Evolutionary conservation across 768 basidiomycete species (phyloP), one percentile per base, ranked within the genome.

Genomic region (Baorangia bicolor): DNA sequence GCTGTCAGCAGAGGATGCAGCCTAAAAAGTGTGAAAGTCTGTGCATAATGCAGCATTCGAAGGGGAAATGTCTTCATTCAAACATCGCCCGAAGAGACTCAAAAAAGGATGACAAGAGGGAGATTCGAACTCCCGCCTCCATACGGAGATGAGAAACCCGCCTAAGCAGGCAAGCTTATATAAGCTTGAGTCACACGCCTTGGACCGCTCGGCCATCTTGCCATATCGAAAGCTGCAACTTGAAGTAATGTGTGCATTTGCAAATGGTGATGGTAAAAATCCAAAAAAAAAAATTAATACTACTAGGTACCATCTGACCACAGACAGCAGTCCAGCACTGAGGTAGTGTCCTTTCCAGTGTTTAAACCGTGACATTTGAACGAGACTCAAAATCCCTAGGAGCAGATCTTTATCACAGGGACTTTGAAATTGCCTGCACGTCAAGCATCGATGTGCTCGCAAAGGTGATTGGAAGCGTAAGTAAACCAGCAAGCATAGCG

Each of bases 151-250:
- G 66, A 68, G 64, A 66, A 66, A 66, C 64, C 64, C 55, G 66
- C 64, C 25, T 54, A 7, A 45, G 64, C 66, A 66, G 66, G 64
- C 56, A 65, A 65, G 65, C 64, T 55, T 60, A 28, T 12, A 18
- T 21, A 49, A 70, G 77, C 79, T 81, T 80, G 79, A 81, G 80
- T 81, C 80, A 81, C 79, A 81, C 79, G 80, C 79, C 80, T 79
- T 81, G 69, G 79, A 81, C 79, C 79, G 77, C 79, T 81, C 79
- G 80, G 79, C 80, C 79, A 81, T 80, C 78, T 79, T 79, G 77
- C 77, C 77, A 49, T 56, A 23, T 28, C 5, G 5, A 31, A 4
- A 0, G 4, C 0, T 0, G 4, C 1, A 0, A 18, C 1, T 18
- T 12, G 27, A 2, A 7, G 10, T 30, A 3, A 21, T 31, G 42